Evolutionary conservation across 768 basidiomycete genomes (phyloP).

Genomic region (Lentinus tigrinus): DNA sequence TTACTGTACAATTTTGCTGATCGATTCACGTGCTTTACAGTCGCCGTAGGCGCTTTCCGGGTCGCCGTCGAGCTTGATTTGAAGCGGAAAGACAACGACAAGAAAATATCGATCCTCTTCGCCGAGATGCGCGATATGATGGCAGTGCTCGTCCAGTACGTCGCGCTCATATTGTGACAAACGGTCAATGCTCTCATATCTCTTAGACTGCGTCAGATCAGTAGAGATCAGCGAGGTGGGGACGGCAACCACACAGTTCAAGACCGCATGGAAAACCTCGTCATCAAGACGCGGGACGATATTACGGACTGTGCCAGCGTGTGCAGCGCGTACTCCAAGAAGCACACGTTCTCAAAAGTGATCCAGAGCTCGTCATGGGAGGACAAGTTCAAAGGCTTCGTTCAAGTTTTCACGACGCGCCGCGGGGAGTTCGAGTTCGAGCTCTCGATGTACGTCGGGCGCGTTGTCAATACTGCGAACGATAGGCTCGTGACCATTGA

Average conservation of each 20-base stretch:
- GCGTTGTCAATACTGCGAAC: slow-evolving; percentile 22
- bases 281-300: slow-evolving; percentile 27
- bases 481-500: too few species aligned
- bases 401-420: slow-evolving; percentile 23
- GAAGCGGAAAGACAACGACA: slow-evolving; percentile 49
- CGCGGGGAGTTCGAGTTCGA: slow-evolving; percentile 29
- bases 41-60: slow-evolving; percentile 49
- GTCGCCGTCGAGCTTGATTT: slow-evolving; percentile 48
- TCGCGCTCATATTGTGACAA: neutral
- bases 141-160: slow-evolving; percentile 44
- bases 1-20: neutral
- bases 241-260: slow-evolving; percentile 34
- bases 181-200: neutral
- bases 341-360: slow-evolving; percentile 28
- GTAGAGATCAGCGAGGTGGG: slow-evolving; percentile 19
- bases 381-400: slow-evolving; percentile 21
- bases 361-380: slow-evolving; percentile 31
- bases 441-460: slow-evolving; percentile 29
- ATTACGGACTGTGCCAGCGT: slow-evolving; percentile 32
- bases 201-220: slow-evolving; percentile 7
- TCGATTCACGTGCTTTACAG: slow-evolving; percentile 22
- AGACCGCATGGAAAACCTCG: slow-evolving; percentile 33
- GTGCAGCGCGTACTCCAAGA: slow-evolving; percentile 34
- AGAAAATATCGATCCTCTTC: slow-evolving; percentile 44
- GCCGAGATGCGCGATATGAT: slow-evolving; percentile 54